A percentile compares a stretch with the other conserved stretches of the same genome.
Conservation (phyloP, 129 eudicot genomes). For the Centella asiatica region DNA sequence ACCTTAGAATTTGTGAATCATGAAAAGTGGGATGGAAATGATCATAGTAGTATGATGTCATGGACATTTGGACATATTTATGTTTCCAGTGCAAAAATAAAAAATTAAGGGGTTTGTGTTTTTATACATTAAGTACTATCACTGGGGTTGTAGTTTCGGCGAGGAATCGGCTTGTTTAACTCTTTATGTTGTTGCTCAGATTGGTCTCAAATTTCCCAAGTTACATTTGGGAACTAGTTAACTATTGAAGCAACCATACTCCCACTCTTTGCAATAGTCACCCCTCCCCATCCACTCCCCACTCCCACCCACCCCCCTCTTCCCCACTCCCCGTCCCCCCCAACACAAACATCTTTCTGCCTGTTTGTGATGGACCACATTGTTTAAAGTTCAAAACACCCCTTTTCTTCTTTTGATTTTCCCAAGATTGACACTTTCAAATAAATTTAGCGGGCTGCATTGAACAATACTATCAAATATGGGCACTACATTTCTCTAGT, state of each 20-base stretch:
- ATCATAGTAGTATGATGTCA: slow-evolving; percentile 12
- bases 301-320: no score
- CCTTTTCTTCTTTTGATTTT: slow-evolving; percentile 9
- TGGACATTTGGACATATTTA: slow-evolving; percentile 8
- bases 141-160: slow-evolving; percentile 57
- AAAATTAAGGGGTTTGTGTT: background rate
- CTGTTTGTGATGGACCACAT: slow-evolving; percentile 34
- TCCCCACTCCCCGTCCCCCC: slow-evolving; percentile 8
- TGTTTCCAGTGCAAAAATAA: slow-evolving; percentile 16
- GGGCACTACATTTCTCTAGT: no score
- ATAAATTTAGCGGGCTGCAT: slow-evolving; percentile 15
- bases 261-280: slow-evolving; percentile 2
- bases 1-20: slow-evolving; percentile 16
- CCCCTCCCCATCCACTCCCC: no score
- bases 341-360: no score
- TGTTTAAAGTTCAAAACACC: slow-evolving; percentile 14
- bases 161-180: slow-evolving; percentile 78
- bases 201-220: slow-evolving; percentile 25
- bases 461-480: background rate
- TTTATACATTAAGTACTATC: slow-evolving; percentile 2
- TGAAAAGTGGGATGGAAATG: slow-evolving; percentile 14
- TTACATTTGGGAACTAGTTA: slow-evolving; percentile 25
- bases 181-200: slow-evolving; percentile 47
- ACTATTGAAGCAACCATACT: slow-evolving; percentile 3
- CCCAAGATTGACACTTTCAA: slow-evolving; percentile 16